Conservation (phyloP, 2,329 filamentous ascomycete genomes). For the Colletotrichum eremochloae region DNA sequence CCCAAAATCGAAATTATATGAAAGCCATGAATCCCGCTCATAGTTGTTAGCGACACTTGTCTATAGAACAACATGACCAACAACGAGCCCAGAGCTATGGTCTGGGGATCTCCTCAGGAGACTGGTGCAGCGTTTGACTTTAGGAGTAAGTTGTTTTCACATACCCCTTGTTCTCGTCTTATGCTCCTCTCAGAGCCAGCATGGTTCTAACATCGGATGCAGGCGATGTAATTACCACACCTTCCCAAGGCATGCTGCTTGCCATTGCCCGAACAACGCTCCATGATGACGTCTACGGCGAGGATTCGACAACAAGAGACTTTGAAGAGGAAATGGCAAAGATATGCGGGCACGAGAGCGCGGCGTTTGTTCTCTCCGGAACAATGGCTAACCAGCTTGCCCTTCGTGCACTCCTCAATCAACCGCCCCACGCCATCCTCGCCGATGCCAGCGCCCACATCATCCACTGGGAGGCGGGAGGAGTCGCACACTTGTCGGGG, state of each 20-base stretch:
- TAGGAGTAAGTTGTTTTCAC: conserved; percentile 27
- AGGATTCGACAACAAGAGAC: conserved; percentile 77
- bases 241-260: conserved; percentile 77
- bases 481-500: conserved; percentile 72
- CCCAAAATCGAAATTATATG: neutral
- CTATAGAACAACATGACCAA: neutral
- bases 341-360: conserved; percentile 71
- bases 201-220: conserved; percentile 9
- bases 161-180: neutral
- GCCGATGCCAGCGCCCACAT: conserved; percentile 79
- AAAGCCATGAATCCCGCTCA: neutral
- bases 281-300: conserved; percentile 81
- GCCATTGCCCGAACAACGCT: conserved; percentile 78
- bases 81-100: conserved; percentile 32
- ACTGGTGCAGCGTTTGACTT: conserved; percentile 41
- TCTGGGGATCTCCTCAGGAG: conserved; percentile 30
- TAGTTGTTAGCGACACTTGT: neutral
- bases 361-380: conserved; percentile 79
- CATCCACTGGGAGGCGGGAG: conserved; percentile 68
- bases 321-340: conserved; percentile 76
- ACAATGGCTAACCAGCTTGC: conserved; percentile 88
- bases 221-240: conserved; percentile 79
- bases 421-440: conserved; percentile 78
- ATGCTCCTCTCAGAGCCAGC: neutral
- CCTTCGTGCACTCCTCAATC: conserved; percentile 76